Base-by-base conservation (phyloP, 2,329 filamentous ascomycete species). In the Septoria linicola region DNA sequence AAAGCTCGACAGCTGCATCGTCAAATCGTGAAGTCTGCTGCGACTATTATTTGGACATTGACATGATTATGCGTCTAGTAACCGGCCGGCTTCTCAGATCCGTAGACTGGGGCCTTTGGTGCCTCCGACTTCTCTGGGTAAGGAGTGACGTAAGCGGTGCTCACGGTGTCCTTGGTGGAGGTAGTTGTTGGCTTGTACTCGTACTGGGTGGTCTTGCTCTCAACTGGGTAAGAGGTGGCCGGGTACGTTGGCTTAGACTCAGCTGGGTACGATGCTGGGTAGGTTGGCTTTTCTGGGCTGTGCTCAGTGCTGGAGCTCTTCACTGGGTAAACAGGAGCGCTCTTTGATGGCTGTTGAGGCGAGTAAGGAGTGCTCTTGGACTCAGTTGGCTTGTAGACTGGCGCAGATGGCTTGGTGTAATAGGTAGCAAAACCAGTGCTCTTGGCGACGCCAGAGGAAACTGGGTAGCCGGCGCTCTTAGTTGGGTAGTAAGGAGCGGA, bases 401-500 rank as follows among this genome's bases (percentile, higher is more conserved):
- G 21, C 13, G 39, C 39, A 25, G 31, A 37, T 41, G 59, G 48
- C 54, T 49, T 54, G 39, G 54, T 42, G 51, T 53, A 55, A 3
- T 32, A 49, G 13, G 51, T 53, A 27, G 42, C 42, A 46, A 51
- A 53, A 30, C 48, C 54, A 45, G 54, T 48, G 51, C 47, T 45
- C 37, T 21, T 41, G 32, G 54, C 47, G 30, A 35, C 34, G 34
- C 49, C 49, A 16, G 52, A 53, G 14, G 46, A 49, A 41, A 19
- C 21, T 40, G 37, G 37, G 17, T 21, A 21, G 39, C 11, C 23
- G n/a, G 5, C 32, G 39, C 39, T 41, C 21, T 25, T n/a, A 36
- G 57, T 55, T 55, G 57, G 57, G 47, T 54, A 58, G 14, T 23
- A 66, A 27, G 54, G 54, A 23, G 55, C 16, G 13, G 41, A 36